Evolutionary conservation across 2,329 filamentous ascomycete genomes (phyloP), one percentile per base, ranked within the genome.

Genomic region (Clarireedia monteithiana): DNA sequence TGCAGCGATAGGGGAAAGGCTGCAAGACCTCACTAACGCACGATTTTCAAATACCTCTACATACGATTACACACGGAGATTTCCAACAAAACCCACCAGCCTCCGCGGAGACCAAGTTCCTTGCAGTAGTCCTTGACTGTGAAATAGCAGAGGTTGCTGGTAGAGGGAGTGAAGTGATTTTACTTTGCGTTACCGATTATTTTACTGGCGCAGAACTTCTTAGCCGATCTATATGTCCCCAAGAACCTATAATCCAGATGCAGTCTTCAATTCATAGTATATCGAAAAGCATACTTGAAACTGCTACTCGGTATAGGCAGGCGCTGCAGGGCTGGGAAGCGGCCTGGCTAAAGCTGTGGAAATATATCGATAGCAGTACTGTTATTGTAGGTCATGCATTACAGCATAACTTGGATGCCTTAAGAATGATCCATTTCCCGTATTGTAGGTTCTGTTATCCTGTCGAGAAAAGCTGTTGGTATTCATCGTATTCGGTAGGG

Each of bases 301-400:
- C 53, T 2, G 74, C 74, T 2, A 59, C 64, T 26, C 51, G 48
- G 1, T 40, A 60, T 5, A 70, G 70, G 1, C 54, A 67, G 17
- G 66, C 67, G 2, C 59, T 80, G 3, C 9, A 58, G 0, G 73
- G 74, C 0, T 78, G 76, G 73, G 51, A 67, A 26, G 70, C 63
- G 3, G 78, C 77, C 2, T 73, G 77, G 2, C 54, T 61, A 2
- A 66, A 65, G 46, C 63, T 81, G 5, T 77, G 73, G 67, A 60
- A 68, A 20, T 66, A 70, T 54, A 70, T 75, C 36, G 73, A 78
- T 58, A 56, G 58, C 0, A 54, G 73, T 6, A 80, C 78, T 0
- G 68, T 80, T 2, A 62, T 80, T 6, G 63, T 79, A 6, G 78
- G 78, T 1, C 77, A 81, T 50, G 64, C 72, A 3, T 63, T 79